Evolutionary conservation across 108 stramenopile species (phyloP).

Genomic region (Pseudonitzschia delicatissima): DNA sequence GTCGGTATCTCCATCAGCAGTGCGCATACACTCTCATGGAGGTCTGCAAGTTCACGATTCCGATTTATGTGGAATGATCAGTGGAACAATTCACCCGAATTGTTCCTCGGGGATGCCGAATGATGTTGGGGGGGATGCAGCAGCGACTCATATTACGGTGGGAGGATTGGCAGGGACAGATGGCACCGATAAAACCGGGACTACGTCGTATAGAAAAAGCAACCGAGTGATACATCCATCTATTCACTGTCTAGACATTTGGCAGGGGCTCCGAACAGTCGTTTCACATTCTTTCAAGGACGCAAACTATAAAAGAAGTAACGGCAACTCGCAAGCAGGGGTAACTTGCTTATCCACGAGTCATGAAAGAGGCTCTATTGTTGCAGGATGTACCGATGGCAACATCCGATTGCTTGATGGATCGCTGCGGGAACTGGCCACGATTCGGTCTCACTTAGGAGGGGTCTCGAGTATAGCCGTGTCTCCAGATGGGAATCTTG

Average conservation of each 20-base stretch:
- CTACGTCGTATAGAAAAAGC: not conserved
- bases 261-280: slow-evolving; percentile 64
- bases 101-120: slow-evolving; percentile 24
- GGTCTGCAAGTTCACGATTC: slow-evolving; percentile 51
- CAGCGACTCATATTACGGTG: slow-evolving; percentile 54
- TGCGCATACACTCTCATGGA: slow-evolving; percentile 69
- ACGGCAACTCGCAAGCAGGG: slow-evolving; percentile 26
- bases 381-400: slow-evolving; percentile 83
- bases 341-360: slow-evolving; percentile 61
- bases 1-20: slow-evolving; percentile 61
- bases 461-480: slow-evolving; percentile 65
- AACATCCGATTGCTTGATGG: slow-evolving; percentile 76
- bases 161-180: slow-evolving; percentile 46
- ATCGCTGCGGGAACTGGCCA: slow-evolving; percentile 56
- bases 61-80: slow-evolving; percentile 52
- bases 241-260: slow-evolving; percentile 69
- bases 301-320: slow-evolving; percentile 22
- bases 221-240: slow-evolving; percentile 20
- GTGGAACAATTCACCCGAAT: slow-evolving; percentile 56
- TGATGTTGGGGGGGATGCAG: slow-evolving; percentile 1
- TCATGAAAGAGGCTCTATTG: slow-evolving; percentile 45
- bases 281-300: slow-evolving; percentile 51
- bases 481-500: slow-evolving; percentile 58
- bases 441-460: slow-evolving; percentile 56
- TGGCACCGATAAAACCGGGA: not conserved